These are phyloP conservation scores for Cicer yamashitae DNA, from an alignment of 306 rosid species.

Conservation along the genomic window DNA sequence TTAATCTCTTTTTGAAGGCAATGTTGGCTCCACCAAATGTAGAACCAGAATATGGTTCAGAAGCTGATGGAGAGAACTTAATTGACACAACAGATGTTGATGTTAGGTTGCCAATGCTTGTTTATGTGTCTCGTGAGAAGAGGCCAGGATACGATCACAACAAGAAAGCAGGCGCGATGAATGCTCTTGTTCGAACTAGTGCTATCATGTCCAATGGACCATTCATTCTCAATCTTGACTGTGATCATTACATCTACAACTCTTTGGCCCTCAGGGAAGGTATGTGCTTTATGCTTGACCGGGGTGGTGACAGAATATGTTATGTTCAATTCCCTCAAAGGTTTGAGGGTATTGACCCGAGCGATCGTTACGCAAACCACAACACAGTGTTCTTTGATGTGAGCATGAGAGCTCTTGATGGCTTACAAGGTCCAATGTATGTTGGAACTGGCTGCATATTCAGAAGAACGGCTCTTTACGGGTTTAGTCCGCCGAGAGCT, in stretches of 20 bases:
- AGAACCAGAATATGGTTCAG: slow-evolving; percentile 72
- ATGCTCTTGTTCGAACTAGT: slow-evolving; percentile 82
- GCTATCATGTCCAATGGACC: slow-evolving; percentile 95
- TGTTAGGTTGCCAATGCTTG: slow-evolving; percentile 80
- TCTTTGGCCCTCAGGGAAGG: slow-evolving; percentile 87
- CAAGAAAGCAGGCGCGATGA: slow-evolving; percentile 95
- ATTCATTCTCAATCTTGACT: slow-evolving; percentile 82
- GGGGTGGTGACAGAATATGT: slow-evolving; percentile 85
- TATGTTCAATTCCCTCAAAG: slow-evolving; percentile 90
- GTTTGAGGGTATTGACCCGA: slow-evolving; percentile 87
- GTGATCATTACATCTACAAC: slow-evolving; percentile 85
- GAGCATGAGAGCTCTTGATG: slow-evolving; percentile 89
- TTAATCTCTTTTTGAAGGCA: slow-evolving; percentile 54
- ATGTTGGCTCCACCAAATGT: slow-evolving; percentile 86
- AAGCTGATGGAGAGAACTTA: slow-evolving; percentile 69
- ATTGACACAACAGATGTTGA: slow-evolving; percentile 76
- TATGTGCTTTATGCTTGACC: slow-evolving; percentile 92
- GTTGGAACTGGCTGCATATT: slow-evolving; percentile 92
- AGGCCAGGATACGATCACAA: slow-evolving; percentile 84
- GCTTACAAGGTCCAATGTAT: slow-evolving; percentile 87
- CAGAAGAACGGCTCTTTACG: slow-evolving; percentile 84
- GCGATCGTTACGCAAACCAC: slow-evolving; percentile 84
- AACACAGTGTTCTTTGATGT: slow-evolving; percentile 90
- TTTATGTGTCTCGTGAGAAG: slow-evolving; percentile 88
- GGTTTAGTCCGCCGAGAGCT: slow-evolving; percentile 87